These are phyloP conservation scores for Eucalyptus urophylla DNA, from an alignment of 345 rosid species.

Conservation along the genomic window DNA sequence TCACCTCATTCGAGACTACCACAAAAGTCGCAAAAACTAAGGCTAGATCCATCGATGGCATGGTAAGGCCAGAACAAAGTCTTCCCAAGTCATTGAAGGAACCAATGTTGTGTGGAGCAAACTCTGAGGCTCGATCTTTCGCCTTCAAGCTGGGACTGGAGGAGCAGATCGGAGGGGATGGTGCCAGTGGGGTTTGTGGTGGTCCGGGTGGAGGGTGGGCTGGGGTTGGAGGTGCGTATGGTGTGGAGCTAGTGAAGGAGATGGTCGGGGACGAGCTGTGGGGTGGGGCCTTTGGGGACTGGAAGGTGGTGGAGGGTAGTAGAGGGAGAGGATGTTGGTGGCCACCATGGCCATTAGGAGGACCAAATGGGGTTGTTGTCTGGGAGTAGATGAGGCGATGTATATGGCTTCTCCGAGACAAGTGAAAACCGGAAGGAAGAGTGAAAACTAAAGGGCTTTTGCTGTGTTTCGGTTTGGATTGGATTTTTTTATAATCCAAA, in stretches of 20 bases:
- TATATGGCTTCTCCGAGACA: neutral
- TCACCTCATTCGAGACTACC: neutral
- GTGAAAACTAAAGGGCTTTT: neutral
- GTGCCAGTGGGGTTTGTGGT: neutral
- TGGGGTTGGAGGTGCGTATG: constrained; percentile 53
- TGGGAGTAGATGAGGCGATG: neutral
- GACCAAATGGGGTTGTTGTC: constrained; percentile 8
- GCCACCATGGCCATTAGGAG: constrained; percentile 83
- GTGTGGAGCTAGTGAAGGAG: constrained; percentile 74
- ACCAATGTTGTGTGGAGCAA: neutral
- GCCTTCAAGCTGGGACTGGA: constrained; percentile 33
- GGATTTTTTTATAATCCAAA: neutral
- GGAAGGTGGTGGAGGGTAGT: constrained; percentile 76
- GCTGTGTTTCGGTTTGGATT: neutral
- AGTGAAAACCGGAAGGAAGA: neutral
- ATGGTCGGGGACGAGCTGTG: constrained; percentile 45
- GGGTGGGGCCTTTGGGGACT: constrained; percentile 32
- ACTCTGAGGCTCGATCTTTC: neutral
- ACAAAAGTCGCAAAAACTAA: neutral
- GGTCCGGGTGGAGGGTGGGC: neutral
- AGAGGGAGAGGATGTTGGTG: constrained; percentile 76
- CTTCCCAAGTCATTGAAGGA: neutral
- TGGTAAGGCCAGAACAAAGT: neutral
- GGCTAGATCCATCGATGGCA: neutral
- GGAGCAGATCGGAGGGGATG: constrained; percentile 60